Conservation (phyloP, 192 early-diverging fungal species). For the Geranomyces variabilis region DNA sequence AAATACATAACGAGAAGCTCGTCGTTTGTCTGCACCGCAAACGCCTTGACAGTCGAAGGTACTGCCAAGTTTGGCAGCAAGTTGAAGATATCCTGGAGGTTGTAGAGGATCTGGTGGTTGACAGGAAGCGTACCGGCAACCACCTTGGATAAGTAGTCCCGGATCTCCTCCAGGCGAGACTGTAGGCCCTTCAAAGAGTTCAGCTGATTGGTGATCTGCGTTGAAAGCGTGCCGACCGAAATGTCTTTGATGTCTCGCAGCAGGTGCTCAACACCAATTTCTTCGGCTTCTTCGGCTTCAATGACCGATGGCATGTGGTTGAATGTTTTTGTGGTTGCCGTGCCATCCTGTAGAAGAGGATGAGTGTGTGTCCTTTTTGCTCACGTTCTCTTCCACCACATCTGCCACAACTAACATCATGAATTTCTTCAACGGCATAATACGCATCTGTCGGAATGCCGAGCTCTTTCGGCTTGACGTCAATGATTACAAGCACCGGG, state of each 20-base stretch:
- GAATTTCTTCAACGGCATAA: constrained; percentile 96
- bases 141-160: constrained; percentile 86
- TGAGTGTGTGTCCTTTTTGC: no score
- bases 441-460: constrained; percentile 97
- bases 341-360: constrained; percentile 85
- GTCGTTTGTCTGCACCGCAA: constrained; percentile 94
- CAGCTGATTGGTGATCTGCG: constrained; percentile 89
- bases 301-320: constrained; percentile 93
- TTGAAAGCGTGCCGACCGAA: constrained; percentile 90
- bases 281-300: constrained; percentile 99
- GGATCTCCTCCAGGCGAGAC: constrained; percentile 82
- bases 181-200: constrained; percentile 90
- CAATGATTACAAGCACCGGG: constrained; percentile 96
- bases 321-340: constrained; percentile 95
- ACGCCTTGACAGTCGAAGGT: constrained; percentile 76
- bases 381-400: no score
- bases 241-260: constrained; percentile 98
- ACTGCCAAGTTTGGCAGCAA: constrained; percentile 89
- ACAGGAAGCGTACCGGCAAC: constrained; percentile 83
- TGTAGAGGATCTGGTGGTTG: constrained; percentile 97
- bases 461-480: constrained; percentile 91
- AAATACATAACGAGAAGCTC: constrained; percentile 94
- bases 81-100: constrained; percentile 98
- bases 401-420: constrained; percentile 84
- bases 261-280: constrained; percentile 98